Percentiles rank a stretch among this genome's conserved stretches.
These are phyloP conservation scores for Cryptococcus sp. DNA, from an alignment of 1,284 basidiomycete genomes.

Conservation along the genomic window DNA sequence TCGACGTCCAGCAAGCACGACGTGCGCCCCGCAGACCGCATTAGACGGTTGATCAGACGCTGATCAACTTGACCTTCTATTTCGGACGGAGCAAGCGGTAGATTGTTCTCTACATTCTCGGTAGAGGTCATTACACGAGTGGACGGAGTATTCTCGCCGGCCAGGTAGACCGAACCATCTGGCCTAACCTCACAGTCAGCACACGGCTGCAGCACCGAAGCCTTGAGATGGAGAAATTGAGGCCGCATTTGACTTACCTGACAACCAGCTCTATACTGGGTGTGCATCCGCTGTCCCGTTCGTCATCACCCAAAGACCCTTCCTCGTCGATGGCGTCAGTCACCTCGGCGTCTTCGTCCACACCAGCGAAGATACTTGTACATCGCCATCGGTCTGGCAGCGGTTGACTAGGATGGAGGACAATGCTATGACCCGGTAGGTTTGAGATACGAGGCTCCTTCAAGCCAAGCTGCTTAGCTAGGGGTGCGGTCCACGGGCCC, in stretches of 20 bases:
- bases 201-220: neutral
- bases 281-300: neutral
- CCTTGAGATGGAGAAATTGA: too few relatives aligned
- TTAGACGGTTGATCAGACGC: neutral
- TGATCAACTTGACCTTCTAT: neutral
- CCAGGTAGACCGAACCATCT: slow-evolving; percentile 1
- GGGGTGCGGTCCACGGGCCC: neutral
- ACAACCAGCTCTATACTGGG: neutral
- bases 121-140: neutral
- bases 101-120: neutral
- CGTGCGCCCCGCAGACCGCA: neutral
- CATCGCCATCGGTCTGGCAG: neutral
- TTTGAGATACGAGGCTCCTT: neutral
- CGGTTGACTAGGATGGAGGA: neutral
- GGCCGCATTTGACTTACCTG: neutral
- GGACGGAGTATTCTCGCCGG: neutral
- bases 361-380: neutral
- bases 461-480: neutral
- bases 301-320: neutral
- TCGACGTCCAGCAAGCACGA: neutral
- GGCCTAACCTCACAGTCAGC: neutral
- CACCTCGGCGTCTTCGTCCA: neutral
- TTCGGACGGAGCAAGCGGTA: neutral
- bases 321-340: neutral
- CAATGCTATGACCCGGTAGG: neutral